A percentile compares a stretch with the other conserved stretches of the same genome.
phyloP scores from a whole-genome alignment of 2,329 filamentous ascomycete genomes.

The Macrophomina phaseolina region DNA sequence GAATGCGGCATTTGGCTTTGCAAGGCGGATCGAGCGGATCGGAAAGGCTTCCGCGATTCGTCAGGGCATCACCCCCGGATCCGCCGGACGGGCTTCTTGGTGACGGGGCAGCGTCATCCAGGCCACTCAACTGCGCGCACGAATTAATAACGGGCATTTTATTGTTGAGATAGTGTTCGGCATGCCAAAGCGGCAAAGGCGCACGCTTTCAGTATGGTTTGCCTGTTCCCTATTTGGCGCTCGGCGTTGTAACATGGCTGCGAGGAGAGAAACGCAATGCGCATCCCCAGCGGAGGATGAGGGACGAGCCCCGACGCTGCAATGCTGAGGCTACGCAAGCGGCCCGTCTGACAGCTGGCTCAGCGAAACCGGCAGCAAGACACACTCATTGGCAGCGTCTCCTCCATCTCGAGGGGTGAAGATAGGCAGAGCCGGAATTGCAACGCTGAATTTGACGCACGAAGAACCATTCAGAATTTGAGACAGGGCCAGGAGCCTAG shows the following conservation, averaged over 20 bases:
- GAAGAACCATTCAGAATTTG: constrained; percentile 16
- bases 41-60: constrained; percentile 22
- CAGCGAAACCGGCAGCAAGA: constrained; percentile 4
- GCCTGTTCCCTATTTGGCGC: not conserved
- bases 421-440: constrained; percentile 20
- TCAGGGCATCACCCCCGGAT: constrained; percentile 15
- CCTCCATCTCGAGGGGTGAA: constrained; percentile 3
- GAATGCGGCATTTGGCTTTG: not conserved
- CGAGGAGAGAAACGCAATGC: not conserved
- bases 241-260: not conserved
- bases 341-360: constrained; percentile 15
- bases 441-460: constrained; percentile 11
- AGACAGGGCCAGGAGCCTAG: constrained; percentile 12
- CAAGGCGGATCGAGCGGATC: constrained; percentile 23
- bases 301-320: not conserved
- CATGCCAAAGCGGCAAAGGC: constrained; percentile 16
- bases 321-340: not conserved
- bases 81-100: constrained; percentile 12
- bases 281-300: not conserved
- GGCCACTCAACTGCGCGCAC: not conserved
- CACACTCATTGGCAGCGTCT: not conserved
- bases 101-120: constrained; percentile 14
- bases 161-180: constrained; percentile 14
- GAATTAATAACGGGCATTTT: not conserved
- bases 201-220: not conserved